phyloP scores from a whole-genome alignment of 1,284 basidiomycete species.

The Irpex sp. region DNA sequence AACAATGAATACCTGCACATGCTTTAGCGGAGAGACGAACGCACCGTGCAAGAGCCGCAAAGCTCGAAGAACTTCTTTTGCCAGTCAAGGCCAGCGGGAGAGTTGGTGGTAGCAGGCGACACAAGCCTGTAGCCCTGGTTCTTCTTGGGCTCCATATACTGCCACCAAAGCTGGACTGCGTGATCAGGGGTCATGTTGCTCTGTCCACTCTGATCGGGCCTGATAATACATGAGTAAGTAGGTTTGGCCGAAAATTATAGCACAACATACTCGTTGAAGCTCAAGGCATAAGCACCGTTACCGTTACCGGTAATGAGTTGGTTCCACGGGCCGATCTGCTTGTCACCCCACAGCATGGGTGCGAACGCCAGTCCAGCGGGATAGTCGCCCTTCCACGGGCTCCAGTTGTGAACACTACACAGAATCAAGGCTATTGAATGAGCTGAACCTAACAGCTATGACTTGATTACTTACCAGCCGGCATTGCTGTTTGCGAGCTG shows the following conservation, averaged over 20 bases:
- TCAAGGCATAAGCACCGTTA: conserved; percentile 51
- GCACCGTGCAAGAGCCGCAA: conserved; percentile 51
- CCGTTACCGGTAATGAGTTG: conserved; percentile 28
- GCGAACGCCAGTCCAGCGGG: conserved; percentile 46
- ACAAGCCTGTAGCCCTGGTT: conserved; percentile 53
- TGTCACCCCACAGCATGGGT: conserved; percentile 69
- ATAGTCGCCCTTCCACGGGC: conserved; percentile 37
- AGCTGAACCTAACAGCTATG: background rate
- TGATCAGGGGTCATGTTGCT: conserved; percentile 52
- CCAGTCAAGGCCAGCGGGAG: conserved; percentile 58
- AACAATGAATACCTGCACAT: background rate
- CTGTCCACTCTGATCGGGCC: conserved; percentile 62
- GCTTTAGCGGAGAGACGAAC: background rate
- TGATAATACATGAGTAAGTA: conserved; percentile 20
- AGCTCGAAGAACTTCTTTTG: conserved; percentile 52
- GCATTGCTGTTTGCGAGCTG: conserved; percentile 34
- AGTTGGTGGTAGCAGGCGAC: conserved; percentile 66
- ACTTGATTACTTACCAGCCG: conserved; percentile 5
- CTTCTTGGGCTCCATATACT: conserved; percentile 59
- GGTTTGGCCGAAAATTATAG: too few species aligned
- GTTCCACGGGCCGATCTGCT: conserved; percentile 12
- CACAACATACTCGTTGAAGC: conserved; percentile 66
- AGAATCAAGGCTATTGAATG: background rate
- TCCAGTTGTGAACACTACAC: conserved; percentile 59
- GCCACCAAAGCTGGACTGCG: conserved; percentile 55